phyloP scores from a whole-genome alignment of 192 early-diverging fungal genomes.

The Anaeromyces robustus region DNA sequence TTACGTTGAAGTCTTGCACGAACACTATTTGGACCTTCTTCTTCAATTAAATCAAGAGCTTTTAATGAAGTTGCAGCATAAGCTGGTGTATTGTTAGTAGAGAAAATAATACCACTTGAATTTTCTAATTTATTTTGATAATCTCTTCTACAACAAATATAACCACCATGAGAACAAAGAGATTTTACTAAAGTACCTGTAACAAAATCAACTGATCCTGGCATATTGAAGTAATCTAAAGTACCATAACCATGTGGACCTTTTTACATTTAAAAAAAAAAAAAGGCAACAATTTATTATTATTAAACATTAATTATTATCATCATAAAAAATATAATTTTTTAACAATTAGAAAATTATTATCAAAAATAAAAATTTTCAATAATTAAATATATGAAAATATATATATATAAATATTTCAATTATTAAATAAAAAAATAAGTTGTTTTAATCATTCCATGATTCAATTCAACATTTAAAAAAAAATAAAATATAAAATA shows the following conservation, averaged over 20 bases:
- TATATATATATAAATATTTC: too few relatives aligned
- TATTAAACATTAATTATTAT: too few relatives aligned
- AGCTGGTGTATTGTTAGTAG: background rate
- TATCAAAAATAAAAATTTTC: too few relatives aligned
- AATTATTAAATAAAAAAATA: too few relatives aligned
- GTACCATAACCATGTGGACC: background rate
- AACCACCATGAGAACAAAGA: background rate
- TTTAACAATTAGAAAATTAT: too few relatives aligned
- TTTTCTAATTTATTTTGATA: background rate
- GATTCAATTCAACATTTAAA: too few relatives aligned
- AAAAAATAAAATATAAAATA: too few relatives aligned
- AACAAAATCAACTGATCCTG: background rate
- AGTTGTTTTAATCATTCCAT: too few relatives aligned
- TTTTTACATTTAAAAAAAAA: background rate
- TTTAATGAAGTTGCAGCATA: background rate
- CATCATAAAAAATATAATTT: too few relatives aligned
- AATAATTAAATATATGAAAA: too few relatives aligned
- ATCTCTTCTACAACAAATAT: background rate
- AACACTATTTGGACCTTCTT: background rate
- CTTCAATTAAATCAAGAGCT: background rate
- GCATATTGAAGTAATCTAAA: background rate
- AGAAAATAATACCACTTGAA: background rate
- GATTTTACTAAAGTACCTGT: background rate
- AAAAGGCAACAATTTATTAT: too few relatives aligned
- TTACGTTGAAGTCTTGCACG: background rate